Conservation (phyloP, 2,329 filamentous ascomycete genomes). For the Dothideomycetidae sp. region DNA sequence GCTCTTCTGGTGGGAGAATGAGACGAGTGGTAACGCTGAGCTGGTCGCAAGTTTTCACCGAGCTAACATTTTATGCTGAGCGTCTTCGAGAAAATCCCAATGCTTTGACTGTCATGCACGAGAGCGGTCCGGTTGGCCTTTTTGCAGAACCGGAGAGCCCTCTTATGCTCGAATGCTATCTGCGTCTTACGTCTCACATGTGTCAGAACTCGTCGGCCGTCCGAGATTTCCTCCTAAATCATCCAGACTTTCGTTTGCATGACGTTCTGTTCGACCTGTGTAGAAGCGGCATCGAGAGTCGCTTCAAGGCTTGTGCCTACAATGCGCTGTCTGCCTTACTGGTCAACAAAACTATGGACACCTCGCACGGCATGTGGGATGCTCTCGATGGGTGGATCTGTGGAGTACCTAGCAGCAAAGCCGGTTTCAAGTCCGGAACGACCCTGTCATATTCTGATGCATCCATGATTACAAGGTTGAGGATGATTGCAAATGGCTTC, state of each 20-base stretch:
- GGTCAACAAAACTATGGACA: constrained; percentile 52
- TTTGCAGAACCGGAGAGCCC: constrained; percentile 84
- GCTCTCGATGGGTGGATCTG: constrained; percentile 68
- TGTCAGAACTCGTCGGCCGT: constrained; percentile 58
- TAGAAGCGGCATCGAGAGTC: constrained; percentile 58
- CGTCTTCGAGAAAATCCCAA: constrained; percentile 61
- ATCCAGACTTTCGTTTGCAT: constrained; percentile 53
- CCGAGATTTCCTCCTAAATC: constrained; percentile 57
- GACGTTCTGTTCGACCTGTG: constrained; percentile 66
- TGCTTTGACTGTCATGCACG: constrained; percentile 29
- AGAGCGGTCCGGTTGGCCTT: constrained; percentile 12
- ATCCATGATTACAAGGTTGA: constrained; percentile 26
- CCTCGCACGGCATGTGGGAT: constrained; percentile 64
- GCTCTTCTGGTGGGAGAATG: constrained; percentile 52
- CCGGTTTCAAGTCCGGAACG: constrained; percentile 1
- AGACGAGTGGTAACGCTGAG: constrained; percentile 73
- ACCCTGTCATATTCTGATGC: constrained; percentile 8
- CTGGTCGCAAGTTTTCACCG: constrained; percentile 84
- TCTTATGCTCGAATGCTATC: constrained; percentile 93
- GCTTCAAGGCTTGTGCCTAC: constrained; percentile 73
- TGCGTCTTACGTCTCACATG: constrained; percentile 74
- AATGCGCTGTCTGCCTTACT: constrained; percentile 62
- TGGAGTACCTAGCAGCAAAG: constrained; percentile 24
- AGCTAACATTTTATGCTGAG: constrained; percentile 69
- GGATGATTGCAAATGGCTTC: constrained; percentile 61